These are phyloP conservation scores for Zizania palustris DNA, from an alignment of 202 grass and related monocot species.

Conservation along the genomic window DNA sequence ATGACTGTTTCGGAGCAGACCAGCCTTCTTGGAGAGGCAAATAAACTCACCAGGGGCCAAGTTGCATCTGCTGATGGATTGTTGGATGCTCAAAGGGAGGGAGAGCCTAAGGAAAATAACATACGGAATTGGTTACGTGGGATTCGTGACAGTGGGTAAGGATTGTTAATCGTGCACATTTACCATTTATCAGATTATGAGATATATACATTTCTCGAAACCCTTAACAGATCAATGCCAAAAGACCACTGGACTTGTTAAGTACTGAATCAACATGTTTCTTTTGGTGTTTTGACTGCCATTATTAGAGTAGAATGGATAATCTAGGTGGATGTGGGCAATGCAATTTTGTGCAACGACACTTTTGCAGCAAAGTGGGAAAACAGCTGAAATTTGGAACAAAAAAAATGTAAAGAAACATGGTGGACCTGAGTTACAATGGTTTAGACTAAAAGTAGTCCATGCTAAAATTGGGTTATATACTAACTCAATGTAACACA, in stretches of 20 bases:
- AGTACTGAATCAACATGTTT: not conserved
- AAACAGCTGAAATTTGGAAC: not conserved
- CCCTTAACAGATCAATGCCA: not conserved
- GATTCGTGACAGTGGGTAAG: conserved; percentile 94
- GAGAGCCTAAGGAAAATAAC: conserved; percentile 83
- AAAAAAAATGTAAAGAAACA: too few relatives aligned
- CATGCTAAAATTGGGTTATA: too few relatives aligned
- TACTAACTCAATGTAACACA: too few relatives aligned
- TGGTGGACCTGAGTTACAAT: too few relatives aligned
- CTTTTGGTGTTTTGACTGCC: not conserved
- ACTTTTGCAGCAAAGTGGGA: not conserved
- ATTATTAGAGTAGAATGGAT: not conserved
- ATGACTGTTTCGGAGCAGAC: conserved; percentile 84
- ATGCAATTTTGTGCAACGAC: conserved; percentile 8
- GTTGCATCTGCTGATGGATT: conserved; percentile 68
- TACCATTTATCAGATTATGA: not conserved
- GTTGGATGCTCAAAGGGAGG: conserved; percentile 69
- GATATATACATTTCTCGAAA: not conserved
- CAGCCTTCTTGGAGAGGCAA: conserved; percentile 85
- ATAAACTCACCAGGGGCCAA: conserved; percentile 65
- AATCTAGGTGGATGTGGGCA: not conserved
- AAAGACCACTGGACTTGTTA: not conserved
- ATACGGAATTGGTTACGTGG: conserved; percentile 97
- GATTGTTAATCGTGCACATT: conserved; percentile 8
- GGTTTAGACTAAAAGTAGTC: too few relatives aligned